Evolutionary conservation across 2,329 filamentous ascomycete genomes (phyloP).

Genomic region (Erysiphe pulchra): DNA sequence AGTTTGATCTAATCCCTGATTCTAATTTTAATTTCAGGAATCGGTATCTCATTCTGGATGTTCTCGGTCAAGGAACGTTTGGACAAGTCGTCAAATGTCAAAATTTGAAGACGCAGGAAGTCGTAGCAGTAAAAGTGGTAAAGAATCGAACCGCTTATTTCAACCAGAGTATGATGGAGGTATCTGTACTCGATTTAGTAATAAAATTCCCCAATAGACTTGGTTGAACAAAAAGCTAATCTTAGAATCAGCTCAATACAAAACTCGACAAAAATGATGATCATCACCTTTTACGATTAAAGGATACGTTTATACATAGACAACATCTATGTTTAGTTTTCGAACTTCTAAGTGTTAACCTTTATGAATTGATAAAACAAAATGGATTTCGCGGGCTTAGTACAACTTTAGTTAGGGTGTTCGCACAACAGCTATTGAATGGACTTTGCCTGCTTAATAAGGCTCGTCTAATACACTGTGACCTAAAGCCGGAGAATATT

Average conservation of each 20-base stretch:
- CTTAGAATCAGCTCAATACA: slow-evolving; percentile 49
- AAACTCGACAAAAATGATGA: slow-evolving; percentile 99
- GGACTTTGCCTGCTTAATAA: slow-evolving; percentile 84
- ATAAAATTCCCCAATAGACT: slow-evolving; percentile 10
- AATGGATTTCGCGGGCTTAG: slow-evolving; percentile 96
- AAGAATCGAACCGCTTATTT: slow-evolving; percentile 98
- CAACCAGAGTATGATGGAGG: slow-evolving; percentile 99
- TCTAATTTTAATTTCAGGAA: slow-evolving; percentile 30
- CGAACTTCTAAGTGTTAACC: slow-evolving; percentile 83
- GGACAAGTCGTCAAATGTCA: slow-evolving; percentile 98
- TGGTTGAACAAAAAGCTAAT: not conserved
- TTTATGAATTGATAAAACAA: slow-evolving; percentile 98
- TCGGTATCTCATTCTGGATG: slow-evolving; percentile 87
- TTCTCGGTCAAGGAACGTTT: slow-evolving; percentile 90
- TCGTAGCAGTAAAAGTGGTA: slow-evolving; percentile 96
- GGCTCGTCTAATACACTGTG: slow-evolving; percentile 88
- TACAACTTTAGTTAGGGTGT: slow-evolving; percentile 88
- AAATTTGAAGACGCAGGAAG: slow-evolving; percentile 92
- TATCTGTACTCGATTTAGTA: slow-evolving; percentile 87
- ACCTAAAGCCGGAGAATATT: slow-evolving; percentile 96
- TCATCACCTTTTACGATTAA: slow-evolving; percentile 77
- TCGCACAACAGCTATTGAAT: slow-evolving; percentile 88
- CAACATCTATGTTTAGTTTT: slow-evolving; percentile 95
- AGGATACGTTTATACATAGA: slow-evolving; percentile 93
- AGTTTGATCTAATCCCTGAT: not conserved